Evolutionary conservation across 257 asterid species (phyloP).

Genomic region (Rauvolfia tetraphylla): DNA sequence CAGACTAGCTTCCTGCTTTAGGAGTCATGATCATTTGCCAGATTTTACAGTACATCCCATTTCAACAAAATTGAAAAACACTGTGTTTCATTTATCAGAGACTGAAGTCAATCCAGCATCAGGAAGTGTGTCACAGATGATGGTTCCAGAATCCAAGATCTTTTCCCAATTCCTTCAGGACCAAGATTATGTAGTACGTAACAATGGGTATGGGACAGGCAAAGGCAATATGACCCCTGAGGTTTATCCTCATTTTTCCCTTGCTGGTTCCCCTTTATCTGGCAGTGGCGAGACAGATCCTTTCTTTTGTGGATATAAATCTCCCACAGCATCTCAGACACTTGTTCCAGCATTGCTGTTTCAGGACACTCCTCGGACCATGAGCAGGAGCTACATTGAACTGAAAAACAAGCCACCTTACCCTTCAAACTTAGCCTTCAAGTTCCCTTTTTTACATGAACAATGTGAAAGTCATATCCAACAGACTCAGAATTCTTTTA

Average conservation of each 20-base stretch:
- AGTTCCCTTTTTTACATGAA: slow-evolving; percentile 49
- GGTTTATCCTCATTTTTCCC: slow-evolving; percentile 20
- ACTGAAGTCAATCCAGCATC: slow-evolving; percentile 26
- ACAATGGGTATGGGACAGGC: slow-evolving; percentile 28
- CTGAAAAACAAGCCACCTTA: slow-evolving; percentile 25
- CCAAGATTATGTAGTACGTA: slow-evolving; percentile 26
- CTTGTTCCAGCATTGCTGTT: slow-evolving; percentile 24
- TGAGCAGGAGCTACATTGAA: slow-evolving; percentile 19
- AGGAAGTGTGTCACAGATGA: slow-evolving; percentile 20
- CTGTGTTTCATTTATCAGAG: slow-evolving; percentile 33
- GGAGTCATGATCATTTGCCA: slow-evolving; percentile 27
- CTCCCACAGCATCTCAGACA: slow-evolving; percentile 21
- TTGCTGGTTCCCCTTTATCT: slow-evolving; percentile 21
- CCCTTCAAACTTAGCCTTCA: slow-evolving; percentile 31
- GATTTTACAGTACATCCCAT: slow-evolving; percentile 25
- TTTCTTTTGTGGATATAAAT: slow-evolving; percentile 26
- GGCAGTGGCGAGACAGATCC: slow-evolving; percentile 26
- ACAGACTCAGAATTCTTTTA: slow-evolving; percentile 37
- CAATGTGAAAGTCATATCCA: slow-evolving; percentile 31
- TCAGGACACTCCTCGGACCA: slow-evolving; percentile 25
- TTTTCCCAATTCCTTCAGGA: slow-evolving; percentile 25
- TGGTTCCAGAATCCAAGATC: slow-evolving; percentile 17
- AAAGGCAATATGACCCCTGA: slow-evolving; percentile 27
- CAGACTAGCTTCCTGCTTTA: slow-evolving; percentile 12
- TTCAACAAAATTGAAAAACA: slow-evolving; percentile 35